Evolutionary conservation across 768 basidiomycete species (phyloP).

Genomic region (Termitomyces bulborhizus): DNA sequence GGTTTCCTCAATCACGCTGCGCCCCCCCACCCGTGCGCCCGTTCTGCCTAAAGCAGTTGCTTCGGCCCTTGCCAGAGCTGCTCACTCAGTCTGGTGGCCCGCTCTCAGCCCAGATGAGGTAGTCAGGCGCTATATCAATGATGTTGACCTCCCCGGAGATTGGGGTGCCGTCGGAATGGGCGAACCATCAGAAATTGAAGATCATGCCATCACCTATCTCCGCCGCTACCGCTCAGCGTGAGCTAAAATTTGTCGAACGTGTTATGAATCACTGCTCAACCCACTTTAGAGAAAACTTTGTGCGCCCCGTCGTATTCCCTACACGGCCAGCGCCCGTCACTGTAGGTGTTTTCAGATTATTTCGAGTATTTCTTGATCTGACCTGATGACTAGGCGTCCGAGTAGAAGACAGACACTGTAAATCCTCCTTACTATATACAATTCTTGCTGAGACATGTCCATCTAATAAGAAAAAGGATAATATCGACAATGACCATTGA

Average conservation of each 20-base stretch:
- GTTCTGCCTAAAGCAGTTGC: conserved; percentile 74
- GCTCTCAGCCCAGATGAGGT: conserved; percentile 89
- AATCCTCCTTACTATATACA: conserved; percentile 18
- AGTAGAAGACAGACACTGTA: conserved; percentile 13
- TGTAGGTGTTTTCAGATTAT: conserved; percentile 22
- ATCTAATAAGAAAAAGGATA: background rate
- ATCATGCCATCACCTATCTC: conserved; percentile 83
- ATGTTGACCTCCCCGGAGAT: conserved; percentile 64
- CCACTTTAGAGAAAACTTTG: conserved; percentile 50
- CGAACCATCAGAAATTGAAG: conserved; percentile 75
- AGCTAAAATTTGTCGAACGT: conserved; percentile 29
- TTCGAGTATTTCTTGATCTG: conserved; percentile 6
- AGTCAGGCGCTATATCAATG: conserved; percentile 79
- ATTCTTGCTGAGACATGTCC: conserved; percentile 1
- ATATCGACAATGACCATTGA: background rate
- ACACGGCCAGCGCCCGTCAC: conserved; percentile 28
- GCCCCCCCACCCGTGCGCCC: conserved; percentile 64
- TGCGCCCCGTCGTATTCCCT: conserved; percentile 63
- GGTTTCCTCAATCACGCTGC: conserved; percentile 75
- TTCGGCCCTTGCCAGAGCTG: conserved; percentile 49
- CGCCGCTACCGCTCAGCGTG: conserved; percentile 86
- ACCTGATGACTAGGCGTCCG: conserved; percentile 13
- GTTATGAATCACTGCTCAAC: conserved; percentile 5
- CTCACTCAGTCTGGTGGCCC: conserved; percentile 87
- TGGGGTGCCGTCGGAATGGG: conserved; percentile 80